These are phyloP conservation scores for Phaeosphaeriaceae sp. DNA, from an alignment of 2,329 filamentous ascomycete species.

Conservation along the genomic window DNA sequence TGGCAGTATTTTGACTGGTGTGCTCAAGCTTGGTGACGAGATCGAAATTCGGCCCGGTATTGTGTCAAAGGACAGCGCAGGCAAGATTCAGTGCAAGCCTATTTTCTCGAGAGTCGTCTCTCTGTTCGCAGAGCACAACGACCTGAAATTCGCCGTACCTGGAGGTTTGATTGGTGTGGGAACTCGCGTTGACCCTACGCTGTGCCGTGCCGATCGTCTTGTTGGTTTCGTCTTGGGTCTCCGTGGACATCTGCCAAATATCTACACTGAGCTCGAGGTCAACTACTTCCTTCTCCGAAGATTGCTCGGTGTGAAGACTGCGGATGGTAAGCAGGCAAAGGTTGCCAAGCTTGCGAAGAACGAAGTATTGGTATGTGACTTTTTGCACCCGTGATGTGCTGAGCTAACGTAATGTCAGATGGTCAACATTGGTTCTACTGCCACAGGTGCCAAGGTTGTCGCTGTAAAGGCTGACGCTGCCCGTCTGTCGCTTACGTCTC, in stretches of 20 bases:
- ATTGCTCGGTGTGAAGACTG: constrained; percentile 94
- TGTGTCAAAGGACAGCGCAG: constrained; percentile 91
- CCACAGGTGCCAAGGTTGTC: constrained; percentile 95
- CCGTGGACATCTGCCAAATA: constrained; percentile 90
- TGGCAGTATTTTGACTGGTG: constrained; percentile 94
- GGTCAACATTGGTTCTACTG: constrained; percentile 99
- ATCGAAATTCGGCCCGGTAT: constrained; percentile 99
- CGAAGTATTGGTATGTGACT: constrained; percentile 73
- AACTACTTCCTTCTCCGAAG: constrained; percentile 98
- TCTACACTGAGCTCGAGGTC: constrained; percentile 95
- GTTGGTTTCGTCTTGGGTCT: constrained; percentile 97
- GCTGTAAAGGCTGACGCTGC: constrained; percentile 98
- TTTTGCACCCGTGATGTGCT: background rate
- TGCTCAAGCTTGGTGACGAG: constrained; percentile 95
- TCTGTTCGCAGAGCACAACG: constrained; percentile 96
- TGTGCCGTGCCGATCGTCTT: constrained; percentile 98
- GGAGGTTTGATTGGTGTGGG: constrained; percentile 97
- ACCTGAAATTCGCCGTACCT: constrained; percentile 96
- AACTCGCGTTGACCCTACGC: constrained; percentile 94
- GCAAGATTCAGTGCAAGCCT: constrained; percentile 93
- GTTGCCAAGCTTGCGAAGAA: constrained; percentile 98
- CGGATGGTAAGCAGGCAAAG: constrained; percentile 99
- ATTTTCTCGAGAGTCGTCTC: constrained; percentile 96
- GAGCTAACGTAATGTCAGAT: constrained; percentile 59
- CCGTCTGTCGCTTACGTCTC: constrained; percentile 89